Evolutionary conservation across 2,329 filamentous ascomycete genomes (phyloP).

Genomic region (Aureobasidium sp.): DNA sequence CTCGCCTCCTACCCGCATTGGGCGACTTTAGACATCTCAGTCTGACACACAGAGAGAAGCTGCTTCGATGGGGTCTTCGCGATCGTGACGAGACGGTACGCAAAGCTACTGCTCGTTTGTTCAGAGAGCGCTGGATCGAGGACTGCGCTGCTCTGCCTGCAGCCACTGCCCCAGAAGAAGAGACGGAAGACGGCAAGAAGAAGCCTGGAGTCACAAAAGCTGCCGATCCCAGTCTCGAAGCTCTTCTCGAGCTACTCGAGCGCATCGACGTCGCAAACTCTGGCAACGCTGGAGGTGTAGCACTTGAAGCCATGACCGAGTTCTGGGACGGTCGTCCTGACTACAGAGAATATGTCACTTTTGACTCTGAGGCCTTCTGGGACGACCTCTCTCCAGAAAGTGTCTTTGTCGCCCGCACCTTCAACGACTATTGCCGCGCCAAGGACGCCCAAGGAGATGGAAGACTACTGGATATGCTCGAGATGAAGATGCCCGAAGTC

Average conservation of each 20-base stretch:
- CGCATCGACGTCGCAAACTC: conserved; percentile 90
- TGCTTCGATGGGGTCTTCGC: conserved; percentile 87
- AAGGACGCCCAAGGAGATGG: conserved; percentile 44
- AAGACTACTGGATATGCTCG: conserved; percentile 68
- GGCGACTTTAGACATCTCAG: conserved; percentile 94
- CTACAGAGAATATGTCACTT: conserved; percentile 64
- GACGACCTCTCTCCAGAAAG: conserved; percentile 76
- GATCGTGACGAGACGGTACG: conserved; percentile 92
- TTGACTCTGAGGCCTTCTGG: conserved; percentile 67
- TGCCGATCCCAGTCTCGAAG: conserved; percentile 66
- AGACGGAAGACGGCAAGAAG: conserved; percentile 45
- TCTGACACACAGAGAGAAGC: conserved; percentile 88
- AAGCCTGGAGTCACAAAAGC: conserved; percentile 40
- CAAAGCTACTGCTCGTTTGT: conserved; percentile 82
- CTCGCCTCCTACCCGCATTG: conserved; percentile 74
- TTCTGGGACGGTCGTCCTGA: conserved; percentile 93
- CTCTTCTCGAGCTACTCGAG: conserved; percentile 82
- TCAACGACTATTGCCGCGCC: conserved; percentile 81
- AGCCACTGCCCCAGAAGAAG: conserved; percentile 45
- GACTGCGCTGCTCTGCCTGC: conserved; percentile 70
- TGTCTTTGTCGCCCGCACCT: conserved; percentile 82
- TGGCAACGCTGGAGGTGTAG: conserved; percentile 81
- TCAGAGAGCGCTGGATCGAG: conserved; percentile 95
- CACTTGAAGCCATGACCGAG: conserved; percentile 85
- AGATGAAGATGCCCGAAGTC: conserved; percentile 93